Conservation (phyloP, 1,284 basidiomycete genomes). For the Farysia itapuensis region DNA sequence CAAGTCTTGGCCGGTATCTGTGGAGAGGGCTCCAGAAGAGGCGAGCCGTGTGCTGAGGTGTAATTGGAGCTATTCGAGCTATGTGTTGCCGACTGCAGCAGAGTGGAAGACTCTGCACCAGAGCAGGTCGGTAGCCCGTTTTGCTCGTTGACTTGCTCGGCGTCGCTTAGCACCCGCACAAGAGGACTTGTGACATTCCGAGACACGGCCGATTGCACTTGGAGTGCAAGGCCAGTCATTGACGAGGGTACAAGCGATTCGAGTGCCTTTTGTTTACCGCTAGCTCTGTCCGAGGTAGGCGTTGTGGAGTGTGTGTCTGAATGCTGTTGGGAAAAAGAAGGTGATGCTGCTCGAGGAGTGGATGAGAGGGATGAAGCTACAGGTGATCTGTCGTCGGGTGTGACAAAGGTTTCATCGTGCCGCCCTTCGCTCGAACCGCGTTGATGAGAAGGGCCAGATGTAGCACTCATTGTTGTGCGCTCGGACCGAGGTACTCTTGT, state of each 20-base stretch:
- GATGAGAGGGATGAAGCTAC: conserved; percentile 20
- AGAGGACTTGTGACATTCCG: conserved; percentile 31
- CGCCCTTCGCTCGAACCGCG: not conserved
- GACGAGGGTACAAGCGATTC: conserved; percentile 1
- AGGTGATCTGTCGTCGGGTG: conserved; percentile 8
- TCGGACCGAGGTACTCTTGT: no score
- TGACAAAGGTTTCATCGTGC: not conserved
- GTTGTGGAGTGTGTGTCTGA: no score
- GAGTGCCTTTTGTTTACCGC: not conserved
- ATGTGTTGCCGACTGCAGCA: not conserved
- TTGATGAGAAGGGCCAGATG: not conserved
- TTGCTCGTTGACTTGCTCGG: conserved; percentile 3
- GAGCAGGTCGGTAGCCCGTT: not conserved
- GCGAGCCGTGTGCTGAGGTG: not conserved
- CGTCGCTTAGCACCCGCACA: conserved; percentile 24
- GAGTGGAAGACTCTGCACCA: not conserved
- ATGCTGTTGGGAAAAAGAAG: no score
- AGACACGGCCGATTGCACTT: conserved; percentile 31
- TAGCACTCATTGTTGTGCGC: not conserved
- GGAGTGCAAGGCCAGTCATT: conserved; percentile 21
- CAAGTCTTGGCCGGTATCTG: no score
- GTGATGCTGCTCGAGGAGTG: conserved; percentile 23
- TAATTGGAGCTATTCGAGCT: not conserved
- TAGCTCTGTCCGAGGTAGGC: conserved; percentile 1
- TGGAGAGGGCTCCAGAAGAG: not conserved